Percentiles rank a stretch among this genome's conserved stretches.
These are phyloP conservation scores for Fomitopsis betulina DNA, from an alignment of 1,284 basidiomycete genomes.

Conservation along the genomic window DNA sequence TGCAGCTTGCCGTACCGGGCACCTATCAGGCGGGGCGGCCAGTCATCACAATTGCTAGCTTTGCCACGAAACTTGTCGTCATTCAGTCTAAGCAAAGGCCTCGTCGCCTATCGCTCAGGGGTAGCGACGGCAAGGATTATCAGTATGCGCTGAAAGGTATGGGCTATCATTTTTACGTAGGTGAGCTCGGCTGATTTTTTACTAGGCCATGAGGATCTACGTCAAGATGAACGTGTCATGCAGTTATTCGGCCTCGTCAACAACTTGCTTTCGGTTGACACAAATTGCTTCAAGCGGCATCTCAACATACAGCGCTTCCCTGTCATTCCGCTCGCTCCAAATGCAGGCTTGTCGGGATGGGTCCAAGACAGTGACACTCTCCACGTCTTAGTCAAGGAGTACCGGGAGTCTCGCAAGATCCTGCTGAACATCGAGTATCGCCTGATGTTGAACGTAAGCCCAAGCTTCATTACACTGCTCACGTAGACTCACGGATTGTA, in stretches of 20 bases:
- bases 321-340: constrained; percentile 94
- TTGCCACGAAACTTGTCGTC: constrained; percentile 85
- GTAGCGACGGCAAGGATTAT: constrained; percentile 92
- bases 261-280: constrained; percentile 89
- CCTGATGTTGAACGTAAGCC: constrained; percentile 85
- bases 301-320: constrained; percentile 93
- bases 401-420: constrained; percentile 93
- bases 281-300: constrained; percentile 94
- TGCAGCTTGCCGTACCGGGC: constrained; percentile 95
- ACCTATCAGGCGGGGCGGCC: constrained; percentile 92
- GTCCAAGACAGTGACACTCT: constrained; percentile 96
- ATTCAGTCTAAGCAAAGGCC: constrained; percentile 99
- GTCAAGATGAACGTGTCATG: constrained; percentile 99
- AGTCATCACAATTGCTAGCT: constrained; percentile 81
- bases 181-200: background rate
- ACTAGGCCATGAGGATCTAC: constrained; percentile 73
- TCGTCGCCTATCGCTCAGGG: constrained; percentile 83
- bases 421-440: constrained; percentile 98
- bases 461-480: background rate
- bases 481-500: constrained; percentile 28
- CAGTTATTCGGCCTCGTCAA: constrained; percentile 98
- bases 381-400: constrained; percentile 97
- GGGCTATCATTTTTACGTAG: constrained; percentile 7
- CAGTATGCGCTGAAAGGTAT: constrained; percentile 90
- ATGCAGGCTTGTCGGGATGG: constrained; percentile 94